Percentiles rank a stretch among this genome's conserved stretches.
Evolutionary conservation across 306 rosid species (phyloP).

Genomic region (Neltuma alba): DNA sequence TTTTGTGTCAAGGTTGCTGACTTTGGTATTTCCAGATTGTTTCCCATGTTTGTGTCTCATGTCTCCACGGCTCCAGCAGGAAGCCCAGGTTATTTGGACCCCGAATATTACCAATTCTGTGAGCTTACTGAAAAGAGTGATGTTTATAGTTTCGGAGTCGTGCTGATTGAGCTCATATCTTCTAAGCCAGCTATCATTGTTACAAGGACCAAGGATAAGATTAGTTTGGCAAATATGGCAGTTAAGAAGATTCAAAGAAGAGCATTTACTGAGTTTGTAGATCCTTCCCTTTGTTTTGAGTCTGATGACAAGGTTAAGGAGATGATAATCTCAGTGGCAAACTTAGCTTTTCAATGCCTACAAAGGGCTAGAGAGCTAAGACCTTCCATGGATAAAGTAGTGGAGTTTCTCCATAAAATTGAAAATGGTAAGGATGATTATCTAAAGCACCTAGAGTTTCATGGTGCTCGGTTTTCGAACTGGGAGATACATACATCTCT

Average conservation of each 20-base stretch:
- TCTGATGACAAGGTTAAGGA: slow-evolving; percentile 42
- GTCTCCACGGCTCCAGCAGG: slow-evolving; percentile 78
- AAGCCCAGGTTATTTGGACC: slow-evolving; percentile 61
- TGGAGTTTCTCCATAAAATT: slow-evolving; percentile 46
- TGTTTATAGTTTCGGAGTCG: too few relatives aligned
- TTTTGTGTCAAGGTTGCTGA: too few relatives aligned
- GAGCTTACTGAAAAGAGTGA: slow-evolving; percentile 57
- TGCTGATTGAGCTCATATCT: slow-evolving; percentile 66
- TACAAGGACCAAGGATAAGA: slow-evolving; percentile 57
- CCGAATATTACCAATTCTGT: slow-evolving; percentile 61
- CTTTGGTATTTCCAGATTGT: too few relatives aligned
- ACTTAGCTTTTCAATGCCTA: slow-evolving; percentile 69
- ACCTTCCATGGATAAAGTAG: slow-evolving; percentile 78
- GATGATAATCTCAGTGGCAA: slow-evolving; percentile 57
- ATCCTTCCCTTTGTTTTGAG: slow-evolving; percentile 57
- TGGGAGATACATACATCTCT: slow-evolving; percentile 22
- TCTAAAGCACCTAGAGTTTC: slow-evolving; percentile 22
- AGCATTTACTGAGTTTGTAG: slow-evolving; percentile 52
- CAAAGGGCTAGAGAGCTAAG: slow-evolving; percentile 62
- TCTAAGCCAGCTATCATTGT: slow-evolving; percentile 59
- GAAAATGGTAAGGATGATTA: slow-evolving; percentile 35
- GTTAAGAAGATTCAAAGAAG: slow-evolving; percentile 48
- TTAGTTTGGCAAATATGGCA: slow-evolving; percentile 58
- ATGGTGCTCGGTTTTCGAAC: not conserved
- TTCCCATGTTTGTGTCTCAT: too few relatives aligned